Evolutionary conservation across 106 monocot genomes (phyloP), one percentile per base, ranked within the genome.

Genomic region (Phalaenopsis equestris): DNA sequence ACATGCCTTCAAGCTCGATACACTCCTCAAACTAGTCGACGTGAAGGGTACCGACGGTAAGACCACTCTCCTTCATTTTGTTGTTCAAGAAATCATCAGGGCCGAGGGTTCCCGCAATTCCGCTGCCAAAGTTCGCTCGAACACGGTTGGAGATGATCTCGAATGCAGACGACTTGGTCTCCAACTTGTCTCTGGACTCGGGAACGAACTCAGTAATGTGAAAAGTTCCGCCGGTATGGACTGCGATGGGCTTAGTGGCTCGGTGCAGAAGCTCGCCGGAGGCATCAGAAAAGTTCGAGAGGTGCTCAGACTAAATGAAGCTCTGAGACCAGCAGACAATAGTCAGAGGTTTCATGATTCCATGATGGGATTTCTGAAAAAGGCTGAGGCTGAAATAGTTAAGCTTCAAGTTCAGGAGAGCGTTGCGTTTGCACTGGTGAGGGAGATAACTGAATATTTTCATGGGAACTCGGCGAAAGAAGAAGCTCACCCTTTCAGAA

Each of bases 391-490:
- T 48, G 87, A 89, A 47, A 83, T 92, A 9, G 79, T 83, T 6
- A 80, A 78, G 58, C 80, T 92, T 56, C 89, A 89, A 56, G 84
- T 81, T 9, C 82, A 85, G 30, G 91, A 92, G 78, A 83, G 85
- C 16, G 85, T 86, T 24, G 84, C 85, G 0, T 24, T 87, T 0
- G 82, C 87, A 17, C 61, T 92, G 4, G 91, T 92, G 1, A 89
- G 87, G 79, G 91, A 92, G 75, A 86, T 87, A 67, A 92, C 91
- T 0, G 87, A 89, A 58, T 92, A 92, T 39, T 92, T 92, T 75
- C 89, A 92, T 80, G 91, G 91, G 68, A 82, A 92, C 67, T 89
- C 85, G 46, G 86, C 85, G 2, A 87, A 85, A 56, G 91, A 91
- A 72, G 91, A 92, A 80, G 89, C 89, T 37, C 92, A 89, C 38